These are phyloP conservation scores for Cucumis variabilis DNA, from an alignment of 331 rosid species.

Conservation along the genomic window DNA sequence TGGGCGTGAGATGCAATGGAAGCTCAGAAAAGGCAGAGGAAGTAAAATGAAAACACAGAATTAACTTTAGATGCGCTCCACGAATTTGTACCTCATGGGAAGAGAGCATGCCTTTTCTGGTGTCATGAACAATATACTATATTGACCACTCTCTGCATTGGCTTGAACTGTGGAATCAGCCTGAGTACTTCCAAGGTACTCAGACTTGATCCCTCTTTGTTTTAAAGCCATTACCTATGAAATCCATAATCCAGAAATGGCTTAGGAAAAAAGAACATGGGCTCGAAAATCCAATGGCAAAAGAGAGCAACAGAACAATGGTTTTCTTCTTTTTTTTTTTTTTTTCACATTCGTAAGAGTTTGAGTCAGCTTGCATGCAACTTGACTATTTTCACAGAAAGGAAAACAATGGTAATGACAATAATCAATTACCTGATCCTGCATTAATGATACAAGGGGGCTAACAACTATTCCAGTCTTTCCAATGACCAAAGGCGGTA, in stretches of 20 bases:
- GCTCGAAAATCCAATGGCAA: neutral
- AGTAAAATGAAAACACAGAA: neutral
- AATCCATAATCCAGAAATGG: neutral
- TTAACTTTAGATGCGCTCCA: neutral
- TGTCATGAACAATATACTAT: conserved; percentile 83
- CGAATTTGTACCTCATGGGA: conserved; percentile 62
- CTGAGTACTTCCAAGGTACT: conserved; percentile 87
- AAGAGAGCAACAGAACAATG: neutral
- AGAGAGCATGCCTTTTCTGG: conserved; percentile 87
- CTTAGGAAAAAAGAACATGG: neutral
- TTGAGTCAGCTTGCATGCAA: neutral
- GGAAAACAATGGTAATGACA: neutral
- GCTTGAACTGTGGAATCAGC: conserved; percentile 71
- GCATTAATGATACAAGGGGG: conserved; percentile 93
- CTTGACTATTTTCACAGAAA: neutral
- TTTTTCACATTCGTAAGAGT: neutral
- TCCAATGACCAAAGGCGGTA: conserved; percentile 81
- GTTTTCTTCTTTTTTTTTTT: neutral
- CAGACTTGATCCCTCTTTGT: conserved; percentile 84
- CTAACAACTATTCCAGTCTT: conserved; percentile 94
- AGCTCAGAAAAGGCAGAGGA: neutral
- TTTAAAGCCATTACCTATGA: conserved; percentile 91
- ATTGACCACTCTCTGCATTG: conserved; percentile 82
- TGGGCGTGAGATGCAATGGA: neutral
- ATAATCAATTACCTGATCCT: conserved; percentile 73